Base-by-base conservation (phyloP, 768 basidiomycete genomes). In the Nidularia sp. region DNA sequence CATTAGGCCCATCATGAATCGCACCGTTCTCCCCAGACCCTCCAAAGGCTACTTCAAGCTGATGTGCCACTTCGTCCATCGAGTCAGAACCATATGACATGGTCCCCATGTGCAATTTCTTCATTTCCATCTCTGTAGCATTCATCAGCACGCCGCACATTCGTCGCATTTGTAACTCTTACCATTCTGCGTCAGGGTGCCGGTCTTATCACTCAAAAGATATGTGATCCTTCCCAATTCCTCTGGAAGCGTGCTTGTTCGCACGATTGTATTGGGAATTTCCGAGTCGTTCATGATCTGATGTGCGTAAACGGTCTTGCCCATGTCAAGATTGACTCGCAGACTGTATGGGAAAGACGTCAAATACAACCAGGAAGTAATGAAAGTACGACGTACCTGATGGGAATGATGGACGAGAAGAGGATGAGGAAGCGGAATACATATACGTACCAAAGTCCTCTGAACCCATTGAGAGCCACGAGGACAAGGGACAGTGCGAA, bases 251-350 rank as follows among this genome's bases (percentile, higher is more conserved):
- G 97, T 99, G 61, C 90, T 93, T n/a, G 97, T 98, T 10, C 97
- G 80, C 6, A 98, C 97, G 55, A 98, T 97, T 3, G 97, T 97
- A 45, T 86, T 84, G 3, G 94, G 93, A 58, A 99, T 99, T 68
- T 98, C 93, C 44, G 60, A 64, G 70, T 98, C 97, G 48, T 83
- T 86, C 87, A 95, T 93, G 52, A 98, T 98, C 57, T 94, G 90
- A 42, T 90, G 86, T 0, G 93, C 94, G 60, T 99, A 99, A 42
- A 98, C 90, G 1, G 95, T 98, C 71, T 99, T 99, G 52, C 97
- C 97, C 95, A 99, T 98, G 67, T 99, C 97, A 49, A 99, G 79
- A 60, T 99, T 99, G 49, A 99, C 96, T n/a, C 97, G 90, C 51
- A 99, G 74, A 77, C 95, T 98, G 64, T 5, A 32, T 12, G 18